Conservation (phyloP, 1,139 yeast species). For the Hyphopichia burtonii region DNA sequence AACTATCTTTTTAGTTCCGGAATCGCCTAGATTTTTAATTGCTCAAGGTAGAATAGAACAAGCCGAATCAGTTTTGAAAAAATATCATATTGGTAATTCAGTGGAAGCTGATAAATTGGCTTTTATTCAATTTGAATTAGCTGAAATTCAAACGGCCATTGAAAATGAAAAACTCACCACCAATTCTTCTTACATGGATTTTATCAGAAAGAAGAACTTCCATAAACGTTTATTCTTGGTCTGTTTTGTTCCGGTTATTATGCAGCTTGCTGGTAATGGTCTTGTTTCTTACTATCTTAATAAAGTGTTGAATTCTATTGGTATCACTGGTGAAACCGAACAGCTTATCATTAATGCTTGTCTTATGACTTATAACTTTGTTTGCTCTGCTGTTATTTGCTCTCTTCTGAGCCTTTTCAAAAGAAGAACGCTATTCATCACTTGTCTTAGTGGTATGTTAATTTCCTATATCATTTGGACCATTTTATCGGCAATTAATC, state of each 20-base stretch:
- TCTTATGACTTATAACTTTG: conserved; percentile 42
- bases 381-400: conserved; percentile 29
- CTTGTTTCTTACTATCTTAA: conserved; percentile 51
- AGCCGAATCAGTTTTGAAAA: conserved; percentile 41
- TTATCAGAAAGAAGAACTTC: conserved; percentile 33
- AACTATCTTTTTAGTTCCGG: conserved; percentile 40
- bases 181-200: conserved; percentile 33
- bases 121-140: conserved; percentile 44
- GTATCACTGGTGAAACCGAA: conserved; percentile 41
- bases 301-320: conserved; percentile 48
- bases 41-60: conserved; percentile 35
- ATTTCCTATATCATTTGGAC: conserved; percentile 40
- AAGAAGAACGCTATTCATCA: conserved; percentile 47
- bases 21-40: conserved; percentile 47
- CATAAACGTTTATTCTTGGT: conserved; percentile 44
- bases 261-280: conserved; percentile 54
- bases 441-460: conserved; percentile 36
- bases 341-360: conserved; percentile 50
- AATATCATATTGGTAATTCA: conserved; percentile 39
- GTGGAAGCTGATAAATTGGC: conserved; percentile 27
- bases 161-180: conserved; percentile 29
- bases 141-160: conserved; percentile 43
- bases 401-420: conserved; percentile 28
- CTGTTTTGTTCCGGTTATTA: conserved; percentile 32
- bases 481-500: conserved; percentile 35